These are phyloP conservation scores for Quercus cerris DNA, from an alignment of 306 rosid genomes.

Conservation along the genomic window DNA sequence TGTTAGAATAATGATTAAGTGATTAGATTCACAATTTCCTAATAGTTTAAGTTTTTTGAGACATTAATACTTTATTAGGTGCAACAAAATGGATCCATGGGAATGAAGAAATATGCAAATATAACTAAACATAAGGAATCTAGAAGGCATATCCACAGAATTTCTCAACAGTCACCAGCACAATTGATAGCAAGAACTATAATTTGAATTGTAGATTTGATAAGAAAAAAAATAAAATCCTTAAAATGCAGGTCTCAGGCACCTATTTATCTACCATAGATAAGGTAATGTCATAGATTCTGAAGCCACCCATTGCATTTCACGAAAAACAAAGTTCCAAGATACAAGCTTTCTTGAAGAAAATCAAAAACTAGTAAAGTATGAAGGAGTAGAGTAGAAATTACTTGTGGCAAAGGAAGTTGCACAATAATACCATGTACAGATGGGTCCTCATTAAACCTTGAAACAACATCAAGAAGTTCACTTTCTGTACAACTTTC, in stretches of 20 bases:
- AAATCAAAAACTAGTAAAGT: not conserved
- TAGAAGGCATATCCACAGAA: not conserved
- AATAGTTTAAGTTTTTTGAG: too few species aligned
- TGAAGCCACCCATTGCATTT: not conserved
- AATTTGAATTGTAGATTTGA: not conserved
- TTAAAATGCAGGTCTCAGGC: not conserved
- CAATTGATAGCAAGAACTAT: not conserved
- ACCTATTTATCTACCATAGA: not conserved
- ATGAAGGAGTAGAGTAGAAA: not conserved
- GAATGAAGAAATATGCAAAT: not conserved
- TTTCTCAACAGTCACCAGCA: not conserved
- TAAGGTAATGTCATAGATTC: not conserved
- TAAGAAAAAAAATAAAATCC: not conserved
- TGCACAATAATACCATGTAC: conserved; percentile 58
- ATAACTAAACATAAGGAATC: not conserved
- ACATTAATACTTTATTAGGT: not conserved
- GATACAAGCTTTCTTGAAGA: not conserved
- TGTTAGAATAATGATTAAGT: too few species aligned
- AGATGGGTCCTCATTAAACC: conserved; percentile 38
- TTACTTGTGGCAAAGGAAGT: conserved; percentile 60
- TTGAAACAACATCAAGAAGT: conserved; percentile 38
- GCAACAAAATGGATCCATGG: not conserved
- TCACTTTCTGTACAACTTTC: conserved; percentile 40
- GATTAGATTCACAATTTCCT: too few species aligned
- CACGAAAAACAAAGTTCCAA: not conserved